These are phyloP conservation scores for Globisporangium iwayamae DNA, from an alignment of 352 stramenopile genomes.

Conservation along the genomic window DNA sequence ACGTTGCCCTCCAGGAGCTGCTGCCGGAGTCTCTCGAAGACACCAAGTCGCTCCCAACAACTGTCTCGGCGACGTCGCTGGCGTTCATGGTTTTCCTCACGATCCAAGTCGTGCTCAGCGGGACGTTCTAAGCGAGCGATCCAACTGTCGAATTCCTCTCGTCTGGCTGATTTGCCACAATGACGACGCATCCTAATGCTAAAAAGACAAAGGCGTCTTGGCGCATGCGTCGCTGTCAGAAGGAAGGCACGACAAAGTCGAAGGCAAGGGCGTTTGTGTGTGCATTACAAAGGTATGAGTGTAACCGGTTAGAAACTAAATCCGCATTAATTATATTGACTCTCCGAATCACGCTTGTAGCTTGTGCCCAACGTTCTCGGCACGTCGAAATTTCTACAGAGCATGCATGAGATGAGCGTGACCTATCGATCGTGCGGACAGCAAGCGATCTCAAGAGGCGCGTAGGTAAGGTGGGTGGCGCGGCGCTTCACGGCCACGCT, in stretches of 20 bases:
- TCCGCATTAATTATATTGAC: constrained; percentile 14
- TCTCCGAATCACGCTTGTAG: neutral
- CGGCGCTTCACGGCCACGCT: neutral
- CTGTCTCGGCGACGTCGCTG: constrained; percentile 59
- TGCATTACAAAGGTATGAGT: constrained; percentile 14
- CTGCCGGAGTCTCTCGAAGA: constrained; percentile 81
- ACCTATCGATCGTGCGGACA: neutral
- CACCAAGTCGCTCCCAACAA: constrained; percentile 74
- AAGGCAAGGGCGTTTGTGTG: neutral
- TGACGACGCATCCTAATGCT: neutral
- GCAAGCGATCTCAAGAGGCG: neutral
- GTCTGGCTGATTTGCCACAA: neutral
- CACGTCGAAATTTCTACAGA: neutral
- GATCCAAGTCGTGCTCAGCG: constrained; percentile 75
- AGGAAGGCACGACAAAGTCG: neutral
- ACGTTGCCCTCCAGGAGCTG: constrained; percentile 89
- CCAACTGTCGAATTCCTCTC: neutral
- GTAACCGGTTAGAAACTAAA: constrained; percentile 9
- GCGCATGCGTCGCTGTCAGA: neutral
- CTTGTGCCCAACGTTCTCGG: neutral
- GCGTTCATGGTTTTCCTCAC: constrained; percentile 83
- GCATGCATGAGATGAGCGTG: neutral
- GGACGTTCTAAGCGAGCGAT: constrained; percentile 22
- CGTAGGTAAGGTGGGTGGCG: neutral
- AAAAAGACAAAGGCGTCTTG: neutral